Evolutionary conservation across 805 yeast species (phyloP), one percentile per base, ranked within the genome.

Genomic region (Zygoascus ofunaensis): DNA sequence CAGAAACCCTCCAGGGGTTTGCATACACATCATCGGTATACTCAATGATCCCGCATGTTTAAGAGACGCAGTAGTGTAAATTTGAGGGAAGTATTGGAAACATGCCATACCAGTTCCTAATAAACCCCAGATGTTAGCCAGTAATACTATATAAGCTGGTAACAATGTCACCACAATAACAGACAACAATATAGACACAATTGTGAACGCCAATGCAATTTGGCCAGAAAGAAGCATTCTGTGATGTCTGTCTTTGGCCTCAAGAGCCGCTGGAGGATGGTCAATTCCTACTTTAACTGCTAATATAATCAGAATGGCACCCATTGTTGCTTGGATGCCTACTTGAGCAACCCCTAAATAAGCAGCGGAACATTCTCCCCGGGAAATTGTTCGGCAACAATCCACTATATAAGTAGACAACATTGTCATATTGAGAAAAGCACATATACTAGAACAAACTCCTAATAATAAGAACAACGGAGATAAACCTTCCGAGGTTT

Each of bases 1-100:
- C 2, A 85, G 45, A 50, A 74, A 81, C 15, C 95, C 95, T 14
- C 95, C 95, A 0, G 95, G 95, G 17, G 94, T 84, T 59, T 86
- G 95, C 50, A 87, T 72, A 36, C 79, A 64, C 90, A 86, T 82
- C 87, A 83, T 84, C 4, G 78, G 74, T 8, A 84, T 68, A 0
- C 94, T 83, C 19, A 86, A 68, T 1, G 87, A 79, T 7, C 95
- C 95, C 0, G 94, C 80, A 51, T 79, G 87, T 55, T 81, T 80
- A 48, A 86, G 68, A 1, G 49, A 56, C 54, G 69, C 81, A 0
- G 95, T 86, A 34, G 89, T 83, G 50, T 67, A 61, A 7, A 86
- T 70, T 61, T 86, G 95, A 0, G 95, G 95, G 41, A 85, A 64
- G 55, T 84, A 86, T 62, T 86, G 94, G 26, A 80, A 61, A 17